Evolutionary conservation across 495 filamentous ascomycete species (phyloP), one percentile per base, ranked within the genome.

Genomic region (Penicillium turbatum): DNA sequence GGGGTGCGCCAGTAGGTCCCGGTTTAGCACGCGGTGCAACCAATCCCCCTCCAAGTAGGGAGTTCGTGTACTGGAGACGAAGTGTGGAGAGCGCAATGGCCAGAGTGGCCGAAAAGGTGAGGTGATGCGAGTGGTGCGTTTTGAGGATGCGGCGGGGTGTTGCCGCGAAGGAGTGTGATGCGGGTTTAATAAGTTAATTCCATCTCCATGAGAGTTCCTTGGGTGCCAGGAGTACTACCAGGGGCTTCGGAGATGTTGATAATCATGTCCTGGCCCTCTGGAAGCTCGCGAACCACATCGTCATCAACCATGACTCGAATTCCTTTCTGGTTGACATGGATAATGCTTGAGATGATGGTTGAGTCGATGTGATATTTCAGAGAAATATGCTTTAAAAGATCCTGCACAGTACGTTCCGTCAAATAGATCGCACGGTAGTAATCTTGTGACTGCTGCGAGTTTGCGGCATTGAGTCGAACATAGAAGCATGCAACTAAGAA

Each of bases 231-330:
- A n/a, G 21, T 39, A 48, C 40, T 39, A 37, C 32, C 50, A 5
- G 64, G 57, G n/a, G 63, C 35, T 44, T 82, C 76, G 38, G 65
- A 67, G 57, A 86, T 78, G 60, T 86, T 84, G 47, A 79, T 81
- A 29, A 79, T 78, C 85, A 98, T 92, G 61, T 96, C 92, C 63
- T 97, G 89, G 7, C 92, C 90, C 71, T 98, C 93, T 0, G 84
- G 78, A 13, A 97, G 76, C 66, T 91, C 86, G n/a, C 80, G 80
- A 16, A 98, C 83, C 27, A 93, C 84, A 42, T 96, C 90, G 55
- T 98, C 89, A 66, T 98, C 93, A 48, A 97, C 78, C 65, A 92
- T 83, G 40, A 98, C 85, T 57, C 87, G 82, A 5, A 97, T 66
- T 0, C 91, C 90, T 51, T 82, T 81, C 19, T 80, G 70, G 21